Percentiles rank a stretch among this genome's conserved stretches.
Conservation (phyloP, 73 alveolate species). For the Stentor roeselii region DNA sequence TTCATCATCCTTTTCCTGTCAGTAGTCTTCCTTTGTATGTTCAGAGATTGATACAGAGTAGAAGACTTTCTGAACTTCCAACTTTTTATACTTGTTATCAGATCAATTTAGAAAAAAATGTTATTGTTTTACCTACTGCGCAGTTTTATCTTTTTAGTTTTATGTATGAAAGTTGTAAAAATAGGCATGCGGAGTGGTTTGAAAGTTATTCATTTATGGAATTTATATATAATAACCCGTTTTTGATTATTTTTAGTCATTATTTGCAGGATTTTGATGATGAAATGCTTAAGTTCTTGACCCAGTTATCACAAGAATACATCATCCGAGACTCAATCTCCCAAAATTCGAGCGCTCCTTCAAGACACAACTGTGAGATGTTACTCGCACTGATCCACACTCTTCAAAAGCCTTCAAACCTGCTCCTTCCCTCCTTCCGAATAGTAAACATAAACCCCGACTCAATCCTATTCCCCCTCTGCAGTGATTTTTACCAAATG, state of each 20-base stretch:
- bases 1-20: constrained; percentile 4
- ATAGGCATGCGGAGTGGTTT: neutral
- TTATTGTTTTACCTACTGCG: constrained; percentile 9
- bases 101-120: neutral
- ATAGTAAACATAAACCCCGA: neutral
- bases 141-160: neutral
- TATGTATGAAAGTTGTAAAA: neutral
- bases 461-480: neutral
- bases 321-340: neutral
- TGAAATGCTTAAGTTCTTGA: neutral
- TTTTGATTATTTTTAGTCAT: neutral
- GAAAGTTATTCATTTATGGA: neutral
- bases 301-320: neutral
- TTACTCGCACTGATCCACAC: neutral
- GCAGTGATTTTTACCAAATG: neutral
- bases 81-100: neutral
- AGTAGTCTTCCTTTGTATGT: neutral
- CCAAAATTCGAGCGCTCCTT: neutral
- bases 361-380: constrained; percentile 19
- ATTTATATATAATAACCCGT: neutral
- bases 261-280: neutral
- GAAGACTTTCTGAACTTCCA: neutral
- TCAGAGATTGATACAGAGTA: neutral
- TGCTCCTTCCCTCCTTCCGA: neutral
- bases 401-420: neutral